Evolutionary conservation across 2,329 filamentous ascomycete species (phyloP).

Genomic region (Hypomyces rosellus): DNA sequence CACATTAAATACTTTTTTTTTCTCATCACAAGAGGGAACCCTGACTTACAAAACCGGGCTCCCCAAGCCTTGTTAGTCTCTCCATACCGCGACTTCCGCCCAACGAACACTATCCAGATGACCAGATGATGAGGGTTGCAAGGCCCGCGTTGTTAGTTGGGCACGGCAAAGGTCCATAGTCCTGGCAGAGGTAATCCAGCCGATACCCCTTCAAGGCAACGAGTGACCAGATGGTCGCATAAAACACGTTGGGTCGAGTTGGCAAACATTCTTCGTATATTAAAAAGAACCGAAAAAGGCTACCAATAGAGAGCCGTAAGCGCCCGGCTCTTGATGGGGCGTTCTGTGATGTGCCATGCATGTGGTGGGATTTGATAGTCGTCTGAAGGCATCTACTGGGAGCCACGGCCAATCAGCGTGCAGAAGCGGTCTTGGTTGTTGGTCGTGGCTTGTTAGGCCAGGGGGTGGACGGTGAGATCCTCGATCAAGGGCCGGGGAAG

Average conservation of each 20-base stretch:
- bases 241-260: too few species aligned
- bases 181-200: too few species aligned
- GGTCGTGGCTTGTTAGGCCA: neutral
- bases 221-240: too few species aligned
- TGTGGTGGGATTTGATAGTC: constrained; percentile 3
- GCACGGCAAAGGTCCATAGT: neutral
- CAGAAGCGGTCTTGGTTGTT: neutral
- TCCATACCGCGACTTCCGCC: neutral
- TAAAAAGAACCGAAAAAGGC: neutral
- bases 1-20: neutral
- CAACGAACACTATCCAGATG: neutral
- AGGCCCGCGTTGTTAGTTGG: neutral
- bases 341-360: constrained; percentile 7
- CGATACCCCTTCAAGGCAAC: too few species aligned
- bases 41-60: neutral
- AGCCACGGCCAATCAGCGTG: neutral
- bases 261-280: too few species aligned
- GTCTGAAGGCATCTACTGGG: neutral
- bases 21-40: neutral
- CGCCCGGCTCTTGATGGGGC: constrained; percentile 3
- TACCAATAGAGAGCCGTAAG: constrained; percentile 1
- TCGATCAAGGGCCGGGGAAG: neutral
- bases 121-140: neutral
- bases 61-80: neutral
- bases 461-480: neutral